Conservation (phyloP, 2,329 filamentous ascomycete genomes). For the Alternaria incomplexa region DNA sequence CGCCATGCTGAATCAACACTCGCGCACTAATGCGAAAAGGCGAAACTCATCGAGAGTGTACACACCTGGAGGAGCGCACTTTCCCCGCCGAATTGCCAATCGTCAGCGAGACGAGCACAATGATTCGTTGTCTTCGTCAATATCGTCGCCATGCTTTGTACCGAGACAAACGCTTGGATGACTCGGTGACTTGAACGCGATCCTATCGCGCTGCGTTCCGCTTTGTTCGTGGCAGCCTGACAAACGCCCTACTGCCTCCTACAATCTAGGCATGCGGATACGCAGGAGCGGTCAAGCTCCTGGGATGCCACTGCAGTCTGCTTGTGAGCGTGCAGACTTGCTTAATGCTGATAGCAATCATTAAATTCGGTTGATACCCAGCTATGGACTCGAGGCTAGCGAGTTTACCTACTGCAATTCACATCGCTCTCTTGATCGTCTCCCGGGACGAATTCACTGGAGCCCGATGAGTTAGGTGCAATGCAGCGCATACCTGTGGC, state of each 20-base stretch:
- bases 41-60: no score
- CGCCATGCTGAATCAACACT: neutral
- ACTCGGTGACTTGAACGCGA: no score
- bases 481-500: no score
- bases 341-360: neutral
- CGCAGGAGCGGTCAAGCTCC: neutral
- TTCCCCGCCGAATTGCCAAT: neutral
- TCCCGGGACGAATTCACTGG: no score
- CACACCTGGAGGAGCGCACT: no score
- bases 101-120: neutral
- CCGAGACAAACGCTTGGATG: neutral
- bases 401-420: no score
- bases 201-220: no score
- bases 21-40: neutral
- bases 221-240: no score
- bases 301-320: neutral
- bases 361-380: no score
- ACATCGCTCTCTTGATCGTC: no score
- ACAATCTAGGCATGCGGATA: rapidly evolving
- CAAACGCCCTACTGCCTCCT: neutral
- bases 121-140: neutral
- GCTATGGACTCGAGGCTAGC: no score
- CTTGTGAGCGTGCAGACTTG: neutral
- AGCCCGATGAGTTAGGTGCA: no score
- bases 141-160: neutral